Conservation (phyloP, 495 filamentous ascomycete genomes). For the Penicillium coprophilum region DNA sequence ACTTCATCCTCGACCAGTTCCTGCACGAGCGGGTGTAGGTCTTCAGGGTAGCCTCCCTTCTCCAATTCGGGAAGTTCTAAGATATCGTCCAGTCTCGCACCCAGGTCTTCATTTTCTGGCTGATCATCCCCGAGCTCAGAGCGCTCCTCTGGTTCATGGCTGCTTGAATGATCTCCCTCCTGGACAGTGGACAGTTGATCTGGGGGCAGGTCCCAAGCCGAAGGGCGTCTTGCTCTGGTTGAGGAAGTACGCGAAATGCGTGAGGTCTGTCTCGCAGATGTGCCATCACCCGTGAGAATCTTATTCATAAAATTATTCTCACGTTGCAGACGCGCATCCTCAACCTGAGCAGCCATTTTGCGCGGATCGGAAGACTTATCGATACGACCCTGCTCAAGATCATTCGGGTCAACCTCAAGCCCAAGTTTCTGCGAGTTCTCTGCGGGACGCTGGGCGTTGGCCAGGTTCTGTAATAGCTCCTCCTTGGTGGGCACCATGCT, state of each 20-base stretch:
- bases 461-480: constrained; percentile 32
- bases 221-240: constrained; percentile 22
- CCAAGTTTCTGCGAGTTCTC: constrained; percentile 40
- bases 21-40: constrained; percentile 42
- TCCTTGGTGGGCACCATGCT: constrained; percentile 46
- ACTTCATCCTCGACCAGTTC: constrained; percentile 45
- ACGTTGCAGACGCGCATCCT: constrained; percentile 44
- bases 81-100: constrained; percentile 14
- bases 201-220: constrained; percentile 16
- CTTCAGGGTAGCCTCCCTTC: constrained; percentile 33
- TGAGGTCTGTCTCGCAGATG: constrained; percentile 20
- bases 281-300: constrained; percentile 31
- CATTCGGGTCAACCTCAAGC: constrained; percentile 41
- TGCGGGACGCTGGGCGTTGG: constrained; percentile 31
- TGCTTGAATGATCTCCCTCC: constrained; percentile 25
- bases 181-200: constrained; percentile 29
- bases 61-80: constrained; percentile 25
- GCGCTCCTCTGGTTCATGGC: constrained; percentile 13
- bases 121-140: constrained; percentile 22
- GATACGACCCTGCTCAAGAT: constrained; percentile 39
- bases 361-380: constrained; percentile 33
- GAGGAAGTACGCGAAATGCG: constrained; percentile 35
- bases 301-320: constrained; percentile 44
- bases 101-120: constrained; percentile 20
- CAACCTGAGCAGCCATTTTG: constrained; percentile 44